phyloP scores from a whole-genome alignment of 441 rosid species.

The Croton setiger region DNA sequence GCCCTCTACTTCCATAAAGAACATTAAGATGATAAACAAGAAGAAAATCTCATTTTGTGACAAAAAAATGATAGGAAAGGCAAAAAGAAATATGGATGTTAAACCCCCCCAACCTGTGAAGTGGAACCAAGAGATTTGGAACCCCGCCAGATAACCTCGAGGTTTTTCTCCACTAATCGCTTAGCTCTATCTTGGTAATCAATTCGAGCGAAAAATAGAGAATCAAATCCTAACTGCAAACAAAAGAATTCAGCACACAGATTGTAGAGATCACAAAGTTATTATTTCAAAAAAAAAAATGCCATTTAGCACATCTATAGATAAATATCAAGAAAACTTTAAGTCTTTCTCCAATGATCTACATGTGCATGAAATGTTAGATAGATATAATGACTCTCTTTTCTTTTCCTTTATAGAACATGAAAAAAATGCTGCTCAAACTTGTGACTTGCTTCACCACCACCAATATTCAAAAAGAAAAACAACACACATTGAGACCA shows the following conservation, averaged over 20 bases:
- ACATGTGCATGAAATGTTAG: neutral
- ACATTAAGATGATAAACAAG: neutral
- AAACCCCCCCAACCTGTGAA: slow-evolving; percentile 54
- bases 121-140: slow-evolving; percentile 85
- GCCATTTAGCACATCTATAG: neutral
- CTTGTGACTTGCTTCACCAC: neutral
- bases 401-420: neutral
- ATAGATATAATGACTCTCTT: neutral
- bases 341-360: neutral
- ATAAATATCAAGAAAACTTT: neutral
- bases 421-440: neutral
- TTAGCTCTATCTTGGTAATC: slow-evolving; percentile 95
- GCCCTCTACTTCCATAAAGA: neutral
- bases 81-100: slow-evolving; percentile 16
- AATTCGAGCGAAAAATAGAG: slow-evolving; percentile 84
- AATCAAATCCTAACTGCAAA: slow-evolving; percentile 84
- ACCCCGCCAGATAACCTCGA: slow-evolving; percentile 93
- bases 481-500: neutral
- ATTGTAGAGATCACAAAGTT: neutral
- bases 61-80: slow-evolving; percentile 14
- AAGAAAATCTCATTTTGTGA: slow-evolving; percentile 7
- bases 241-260: slow-evolving; percentile 8
- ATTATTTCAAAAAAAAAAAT: neutral
- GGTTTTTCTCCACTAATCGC: slow-evolving; percentile 73
- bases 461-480: no score